A percentile compares a stretch with the other conserved stretches of the same genome.
phyloP scores from a whole-genome alignment of 2,329 filamentous ascomycete genomes.

The Fusarium setosum region DNA sequence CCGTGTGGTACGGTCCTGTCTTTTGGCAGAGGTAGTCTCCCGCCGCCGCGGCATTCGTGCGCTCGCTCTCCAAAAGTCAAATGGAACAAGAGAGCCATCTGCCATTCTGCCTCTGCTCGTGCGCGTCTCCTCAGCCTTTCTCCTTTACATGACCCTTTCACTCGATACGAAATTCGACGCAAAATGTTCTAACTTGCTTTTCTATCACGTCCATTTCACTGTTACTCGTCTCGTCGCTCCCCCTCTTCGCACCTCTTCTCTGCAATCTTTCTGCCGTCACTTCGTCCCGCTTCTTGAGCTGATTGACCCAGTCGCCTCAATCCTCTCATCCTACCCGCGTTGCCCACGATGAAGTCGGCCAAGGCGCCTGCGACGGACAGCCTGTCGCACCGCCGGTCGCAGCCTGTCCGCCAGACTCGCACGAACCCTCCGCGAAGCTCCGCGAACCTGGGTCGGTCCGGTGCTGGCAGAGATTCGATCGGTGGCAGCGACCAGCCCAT shows the following conservation, averaged over 20 bases:
- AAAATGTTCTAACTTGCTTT: constrained; percentile 42
- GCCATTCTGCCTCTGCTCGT: constrained; percentile 36
- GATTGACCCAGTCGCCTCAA: constrained; percentile 33
- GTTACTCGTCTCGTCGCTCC: constrained; percentile 27
- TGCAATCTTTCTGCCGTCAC: constrained; percentile 32
- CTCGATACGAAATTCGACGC: constrained; percentile 28
- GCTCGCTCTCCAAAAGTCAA: constrained; percentile 41
- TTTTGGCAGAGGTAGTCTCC: too few species aligned
- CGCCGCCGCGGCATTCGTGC: constrained; percentile 34
- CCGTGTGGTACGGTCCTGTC: constrained; percentile 11
- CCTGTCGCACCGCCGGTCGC: constrained; percentile 67
- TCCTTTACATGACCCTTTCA: constrained; percentile 29
- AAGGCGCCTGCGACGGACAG: constrained; percentile 58
- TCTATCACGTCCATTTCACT: constrained; percentile 33
- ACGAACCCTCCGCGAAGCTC: constrained; percentile 71
- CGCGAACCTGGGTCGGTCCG: constrained; percentile 57
- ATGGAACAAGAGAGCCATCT: constrained; percentile 32
- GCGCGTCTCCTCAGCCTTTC: constrained; percentile 38
- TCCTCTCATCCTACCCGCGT: constrained; percentile 44
- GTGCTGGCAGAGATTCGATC: constrained; percentile 58
- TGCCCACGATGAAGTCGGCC: constrained; percentile 64
- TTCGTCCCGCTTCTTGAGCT: constrained; percentile 37
- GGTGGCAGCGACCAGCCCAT: constrained; percentile 67
- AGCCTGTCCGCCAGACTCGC: constrained; percentile 73
- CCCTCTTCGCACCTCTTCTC: constrained; percentile 20